Conservation (phyloP, 495 filamentous ascomycete genomes). For the Aspergillus olivimuriae region DNA sequence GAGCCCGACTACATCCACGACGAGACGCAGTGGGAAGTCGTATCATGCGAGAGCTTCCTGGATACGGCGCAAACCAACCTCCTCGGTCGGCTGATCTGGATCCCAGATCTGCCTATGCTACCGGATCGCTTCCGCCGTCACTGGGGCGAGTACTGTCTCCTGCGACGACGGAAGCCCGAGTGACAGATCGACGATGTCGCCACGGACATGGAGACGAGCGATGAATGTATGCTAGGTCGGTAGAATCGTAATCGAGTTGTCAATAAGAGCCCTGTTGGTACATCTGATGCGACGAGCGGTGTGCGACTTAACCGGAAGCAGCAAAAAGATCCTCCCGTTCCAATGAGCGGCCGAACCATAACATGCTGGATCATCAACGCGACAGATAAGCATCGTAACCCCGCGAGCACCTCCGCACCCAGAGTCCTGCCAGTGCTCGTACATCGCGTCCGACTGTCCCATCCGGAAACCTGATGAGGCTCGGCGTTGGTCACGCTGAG, state of each 20-base stretch:
- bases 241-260: too few relatives aligned
- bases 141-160: slow-evolving; percentile 80
- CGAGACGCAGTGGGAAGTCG: slow-evolving; percentile 60
- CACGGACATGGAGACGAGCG: too few relatives aligned
- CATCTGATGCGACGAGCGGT: neutral
- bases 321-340: slow-evolving; percentile 3
- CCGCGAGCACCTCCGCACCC: neutral
- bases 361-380: neutral
- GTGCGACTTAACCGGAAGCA: slow-evolving; percentile 4
- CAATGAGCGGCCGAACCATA: neutral
- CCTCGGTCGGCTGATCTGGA: slow-evolving; percentile 75
- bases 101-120: slow-evolving; percentile 66
- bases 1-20: slow-evolving; percentile 76
- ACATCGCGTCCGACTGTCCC: slow-evolving; percentile 30
- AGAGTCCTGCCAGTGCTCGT: too few relatives aligned
- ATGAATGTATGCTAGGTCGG: too few relatives aligned
- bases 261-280: too few relatives aligned
- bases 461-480: slow-evolving; percentile 15
- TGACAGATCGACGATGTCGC: too few relatives aligned
- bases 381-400: slow-evolving; percentile 2
- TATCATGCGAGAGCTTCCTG: slow-evolving; percentile 71
- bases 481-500: neutral
- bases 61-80: slow-evolving; percentile 69
- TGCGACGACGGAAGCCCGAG: slow-evolving; percentile 39
- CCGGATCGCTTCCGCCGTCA: slow-evolving; percentile 61